Percentiles rank a stretch among this genome's conserved stretches.
Conservation (phyloP, 2,329 filamentous ascomycete genomes). For the Talaromyces piceae region DNA sequence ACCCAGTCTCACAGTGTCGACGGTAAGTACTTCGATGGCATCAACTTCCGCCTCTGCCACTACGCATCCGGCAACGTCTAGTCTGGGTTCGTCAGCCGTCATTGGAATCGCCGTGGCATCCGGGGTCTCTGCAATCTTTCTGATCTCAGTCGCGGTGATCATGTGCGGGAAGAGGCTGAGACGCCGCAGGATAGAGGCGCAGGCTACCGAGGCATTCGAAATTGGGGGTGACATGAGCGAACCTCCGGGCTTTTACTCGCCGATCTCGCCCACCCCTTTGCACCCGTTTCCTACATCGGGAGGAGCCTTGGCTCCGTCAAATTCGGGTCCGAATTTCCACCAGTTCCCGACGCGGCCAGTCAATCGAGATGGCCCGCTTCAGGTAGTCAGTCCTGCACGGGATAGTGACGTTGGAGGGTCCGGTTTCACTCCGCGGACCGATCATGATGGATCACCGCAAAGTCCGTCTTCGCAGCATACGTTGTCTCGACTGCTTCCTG, state of each 20-base stretch:
- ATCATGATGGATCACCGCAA: constrained; percentile 22
- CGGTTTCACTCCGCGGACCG: constrained; percentile 16
- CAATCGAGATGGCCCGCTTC: constrained; percentile 1
- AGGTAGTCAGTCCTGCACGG: background rate
- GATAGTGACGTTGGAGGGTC: constrained; percentile 14
- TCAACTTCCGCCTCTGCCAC: background rate
- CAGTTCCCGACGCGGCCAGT: constrained; percentile 13
- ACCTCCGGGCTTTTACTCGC: constrained; percentile 23
- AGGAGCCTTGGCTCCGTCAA: constrained; percentile 2
- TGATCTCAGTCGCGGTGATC: constrained; percentile 26
- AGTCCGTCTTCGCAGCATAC: constrained; percentile 30
- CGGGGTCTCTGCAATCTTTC: constrained; percentile 27
- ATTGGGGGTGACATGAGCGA: constrained; percentile 34
- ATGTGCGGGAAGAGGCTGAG: constrained; percentile 24
- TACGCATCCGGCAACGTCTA: constrained; percentile 8
- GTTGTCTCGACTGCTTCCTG: constrained; percentile 30
- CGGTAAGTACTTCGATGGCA: background rate
- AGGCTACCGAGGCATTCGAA: constrained; percentile 26
- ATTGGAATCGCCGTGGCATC: constrained; percentile 32
- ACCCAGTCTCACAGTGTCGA: background rate
- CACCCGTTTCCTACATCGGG: background rate
- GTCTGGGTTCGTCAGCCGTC: constrained; percentile 23
- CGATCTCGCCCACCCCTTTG: constrained; percentile 17
- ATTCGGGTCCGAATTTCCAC: constrained; percentile 11
- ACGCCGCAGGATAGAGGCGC: constrained; percentile 16